Base-by-base conservation (phyloP, 106 monocot species). In the Acorus calamus region DNA sequence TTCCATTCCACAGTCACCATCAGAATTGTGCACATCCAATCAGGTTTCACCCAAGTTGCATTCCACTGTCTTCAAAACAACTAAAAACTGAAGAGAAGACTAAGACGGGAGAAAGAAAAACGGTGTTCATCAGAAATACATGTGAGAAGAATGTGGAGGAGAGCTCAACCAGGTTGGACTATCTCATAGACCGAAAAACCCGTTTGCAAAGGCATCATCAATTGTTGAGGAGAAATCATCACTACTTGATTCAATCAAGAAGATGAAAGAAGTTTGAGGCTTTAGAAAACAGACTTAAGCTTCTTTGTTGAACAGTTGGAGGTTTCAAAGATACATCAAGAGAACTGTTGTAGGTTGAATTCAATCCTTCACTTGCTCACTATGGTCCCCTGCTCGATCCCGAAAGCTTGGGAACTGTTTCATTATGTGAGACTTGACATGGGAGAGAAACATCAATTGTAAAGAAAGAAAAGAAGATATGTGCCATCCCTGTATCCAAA, bases 211-310 rank as follows among this genome's bases (percentile, higher is more conserved):
- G 59, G 52, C 28, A 28, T 28, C 66, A 11, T 46, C 78, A 5
- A 79, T 11, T 42, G 73, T 60, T 52, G 63, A 72, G 7, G 76
- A 71, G 2, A 79, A 74, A 62, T 53, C 80, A 4, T 83, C 84
- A 41, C 66, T 91, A 53, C 47, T 92, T 5, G 87, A 92, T 70
- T 87, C 92, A 43, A 73, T 92, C 14, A 87, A 84, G 66, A 92
- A 80, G 65, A 84, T 77, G 84, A 84, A 75, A 66, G 77, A 82
- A 62, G 52, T 44, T 14, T 5, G 41, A 63, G 14, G 42, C 11
- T 49, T 60, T 45, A 44, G 11, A 14, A 51, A 14, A 11, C 14
- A 14, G 52, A 43, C 28, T 28, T 0, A 28, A 28, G 28, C 28
- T 28, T 28, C 28, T 28, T 28, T 28, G 28, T 28, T 28, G 28